Conservation (phyloP, 2,329 filamentous ascomycete species). For the Penicillium polonicum region DNA sequence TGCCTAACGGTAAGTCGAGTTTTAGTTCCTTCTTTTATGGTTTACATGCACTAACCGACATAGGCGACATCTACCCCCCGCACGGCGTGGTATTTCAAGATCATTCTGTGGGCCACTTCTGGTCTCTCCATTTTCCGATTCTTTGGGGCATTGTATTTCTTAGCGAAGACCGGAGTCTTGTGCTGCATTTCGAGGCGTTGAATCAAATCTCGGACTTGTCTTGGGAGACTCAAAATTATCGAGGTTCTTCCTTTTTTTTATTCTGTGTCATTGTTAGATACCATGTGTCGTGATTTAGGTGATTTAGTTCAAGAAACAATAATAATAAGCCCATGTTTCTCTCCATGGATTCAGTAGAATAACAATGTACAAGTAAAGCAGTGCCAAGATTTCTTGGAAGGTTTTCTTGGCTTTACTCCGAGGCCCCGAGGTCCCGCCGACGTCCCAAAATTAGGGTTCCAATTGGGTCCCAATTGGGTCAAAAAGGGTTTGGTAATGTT, state of each 20-base stretch:
- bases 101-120: constrained; percentile 21
- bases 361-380: background rate
- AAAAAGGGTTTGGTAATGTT: background rate
- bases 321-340: background rate
- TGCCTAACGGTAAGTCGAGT: constrained; percentile 18
- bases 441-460: background rate
- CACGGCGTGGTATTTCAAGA: constrained; percentile 17
- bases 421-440: background rate
- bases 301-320: background rate
- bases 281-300: background rate
- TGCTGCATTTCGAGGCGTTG: constrained; percentile 13
- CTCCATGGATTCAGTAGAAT: background rate
- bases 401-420: background rate
- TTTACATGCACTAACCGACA: background rate
- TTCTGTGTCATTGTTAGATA: background rate
- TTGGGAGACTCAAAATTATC: background rate
- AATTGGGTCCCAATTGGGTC: background rate
- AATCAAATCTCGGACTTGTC: background rate
- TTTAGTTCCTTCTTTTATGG: background rate
- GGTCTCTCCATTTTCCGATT: constrained; percentile 22
- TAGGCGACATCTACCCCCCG: constrained; percentile 5
- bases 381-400: background rate
- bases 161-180: constrained; percentile 15
- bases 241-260: background rate
- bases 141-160: constrained; percentile 19